phyloP scores from a whole-genome alignment of 495 filamentous ascomycete species.

The Penicillium salamii region DNA sequence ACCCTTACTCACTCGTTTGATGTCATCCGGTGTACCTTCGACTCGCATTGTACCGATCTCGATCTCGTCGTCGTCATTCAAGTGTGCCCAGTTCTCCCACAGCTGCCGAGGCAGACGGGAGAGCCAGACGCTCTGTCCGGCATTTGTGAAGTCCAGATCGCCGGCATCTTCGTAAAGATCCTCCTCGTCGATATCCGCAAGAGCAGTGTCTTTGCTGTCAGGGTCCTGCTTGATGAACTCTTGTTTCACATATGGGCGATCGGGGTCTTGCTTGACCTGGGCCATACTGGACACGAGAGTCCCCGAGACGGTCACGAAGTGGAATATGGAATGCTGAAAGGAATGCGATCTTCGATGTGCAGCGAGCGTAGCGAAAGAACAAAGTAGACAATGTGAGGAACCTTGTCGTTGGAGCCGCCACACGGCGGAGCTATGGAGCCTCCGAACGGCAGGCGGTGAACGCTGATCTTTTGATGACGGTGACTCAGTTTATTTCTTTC shows the following conservation, averaged over 20 bases:
- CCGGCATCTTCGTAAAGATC: conserved; percentile 86
- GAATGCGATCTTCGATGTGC: background rate
- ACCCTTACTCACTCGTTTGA: conserved; percentile 43
- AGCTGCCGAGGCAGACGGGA: conserved; percentile 74
- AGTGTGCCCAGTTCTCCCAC: conserved; percentile 63
- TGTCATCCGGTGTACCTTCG: conserved; percentile 51
- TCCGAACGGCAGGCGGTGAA: conserved; percentile 8
- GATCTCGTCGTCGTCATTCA: conserved; percentile 60
- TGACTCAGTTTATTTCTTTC: background rate
- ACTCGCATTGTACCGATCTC: conserved; percentile 76
- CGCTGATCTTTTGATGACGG: background rate
- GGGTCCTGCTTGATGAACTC: conserved; percentile 46
- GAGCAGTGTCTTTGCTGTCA: conserved; percentile 55
- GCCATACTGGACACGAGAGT: conserved; percentile 19
- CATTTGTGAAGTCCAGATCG: conserved; percentile 72
- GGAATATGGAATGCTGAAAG: too few relatives aligned
- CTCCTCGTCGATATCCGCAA: conserved; percentile 63
- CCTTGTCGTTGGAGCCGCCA: conserved; percentile 4
- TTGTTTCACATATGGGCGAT: conserved; percentile 21
- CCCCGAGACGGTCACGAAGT: background rate
- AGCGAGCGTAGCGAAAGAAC: background rate
- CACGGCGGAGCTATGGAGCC: conserved; percentile 3
- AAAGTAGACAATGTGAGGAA: background rate
- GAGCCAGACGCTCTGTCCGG: conserved; percentile 61
- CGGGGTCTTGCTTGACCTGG: conserved; percentile 28